Evolutionary conservation across 495 filamentous ascomycete genomes (phyloP), one percentile per base, ranked within the genome.

Genomic region (Eremomyces bilateralis): DNA sequence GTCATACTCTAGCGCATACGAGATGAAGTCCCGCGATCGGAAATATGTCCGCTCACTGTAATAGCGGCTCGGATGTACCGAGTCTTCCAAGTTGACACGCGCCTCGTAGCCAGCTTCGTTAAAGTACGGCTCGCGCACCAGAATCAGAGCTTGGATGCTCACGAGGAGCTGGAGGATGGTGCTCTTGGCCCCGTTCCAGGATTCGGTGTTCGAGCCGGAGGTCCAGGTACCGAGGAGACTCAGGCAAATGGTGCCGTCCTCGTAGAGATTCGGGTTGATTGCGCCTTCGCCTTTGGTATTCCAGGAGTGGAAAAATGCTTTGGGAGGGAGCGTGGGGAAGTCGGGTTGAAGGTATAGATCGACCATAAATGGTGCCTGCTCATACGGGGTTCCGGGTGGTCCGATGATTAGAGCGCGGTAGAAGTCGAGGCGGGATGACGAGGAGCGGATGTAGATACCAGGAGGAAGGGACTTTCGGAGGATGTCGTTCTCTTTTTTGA

Each of bases 201-300:
- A 47, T 41, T 75, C 70, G 21, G 56, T 56, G 4, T 56, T 56
- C 17, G 57, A 53, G 34, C 62, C 50, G 0, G 60, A 51, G 33
- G 62, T 54, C 70, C 70, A 75, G 2, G 70, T 73, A 1, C 67
- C 70, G 8, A 75, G 45, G 16, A 75, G 48, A 36, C 53, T 68
- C 8, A 75, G 50, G 38, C 70, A 75, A 21, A 73, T 65, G 32
- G 60, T 69, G 11, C 70, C 67, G 42, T 73, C 59, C 42, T 72
- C 65, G 42, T 71, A 72, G 3, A 75, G 44, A 42, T 75, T 75
- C 1, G 70, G 70, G 44, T 75, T 75, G 22, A 73, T 54, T 11
- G 54, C 51, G 1, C 64, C 68, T 4, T 56, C 38, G 2, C 59
- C 56, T 25, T 54, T 43, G 0, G 60, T 35, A 6, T 48, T 62